Base-by-base conservation (phyloP, 345 rosid species). In the Geranium brycei region DNA sequence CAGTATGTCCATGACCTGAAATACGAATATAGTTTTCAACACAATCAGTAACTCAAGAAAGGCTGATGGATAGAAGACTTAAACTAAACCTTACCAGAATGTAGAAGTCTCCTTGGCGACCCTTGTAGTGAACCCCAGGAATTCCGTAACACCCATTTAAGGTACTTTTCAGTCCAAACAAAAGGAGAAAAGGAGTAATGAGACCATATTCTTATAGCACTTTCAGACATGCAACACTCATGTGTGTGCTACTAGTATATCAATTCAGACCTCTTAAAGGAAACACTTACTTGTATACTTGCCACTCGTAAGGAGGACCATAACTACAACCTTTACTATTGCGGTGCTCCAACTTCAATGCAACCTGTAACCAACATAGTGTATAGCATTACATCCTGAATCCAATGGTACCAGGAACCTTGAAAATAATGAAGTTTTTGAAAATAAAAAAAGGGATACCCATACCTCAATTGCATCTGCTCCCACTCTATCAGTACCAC, bases 291-390 rank as follows among this genome's bases (percentile, higher is more conserved):
- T 80, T 81, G 86, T 93, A 93, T 64, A 93, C 96, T 76, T 88
- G 96, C 99, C 99, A 93, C 84, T 93, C 97, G 32, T 85, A 78
- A 58, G 99, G 99, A 16, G 97, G 99, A 65, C 99, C 97, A 79
- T 83, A 85, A 69, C 82, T 93, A 78, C 99, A 90, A 59, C 99
- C 99, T 79, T 93, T 93, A 71, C 97, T 90, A 66, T 85, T 90
- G 61, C 85, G 80, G 66, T 93, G 99, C 77, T 93, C 99, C 65
- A 93, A 85, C 73, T 93, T 93, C 75, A 93, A 77, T 19, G 99
- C 99, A 61, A 93, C 96, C 99, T 90, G 82, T 71, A 75, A 74
- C 58, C 55, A 66, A 35, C 41, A 35, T 35, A 35, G 7, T 7
- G 65, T 71, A 68, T 1, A 65, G 57, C 60, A 7, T 71, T 51